A percentile compares a stretch with the other conserved stretches of the same genome.
These are phyloP conservation scores for Penicillium thymicola DNA, from an alignment of 2,329 filamentous ascomycete species.

Conservation along the genomic window DNA sequence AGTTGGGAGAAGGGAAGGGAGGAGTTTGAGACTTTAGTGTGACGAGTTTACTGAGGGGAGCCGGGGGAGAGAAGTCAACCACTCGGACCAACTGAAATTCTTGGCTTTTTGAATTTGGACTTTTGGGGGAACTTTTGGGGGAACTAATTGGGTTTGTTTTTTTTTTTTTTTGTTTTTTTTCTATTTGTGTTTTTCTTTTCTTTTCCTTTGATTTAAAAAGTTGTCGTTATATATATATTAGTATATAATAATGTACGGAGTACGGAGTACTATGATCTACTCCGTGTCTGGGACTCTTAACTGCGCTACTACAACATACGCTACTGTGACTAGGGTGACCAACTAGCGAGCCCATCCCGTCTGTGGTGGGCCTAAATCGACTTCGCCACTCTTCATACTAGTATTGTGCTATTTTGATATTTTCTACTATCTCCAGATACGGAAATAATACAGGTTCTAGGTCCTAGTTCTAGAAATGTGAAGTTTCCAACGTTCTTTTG, in stretches of 20 bases:
- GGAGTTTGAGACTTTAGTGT: constrained; percentile 17
- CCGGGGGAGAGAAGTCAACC: constrained; percentile 8
- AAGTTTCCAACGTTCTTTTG: neutral
- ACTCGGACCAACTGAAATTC: constrained; percentile 10
- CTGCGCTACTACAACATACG: constrained; percentile 5
- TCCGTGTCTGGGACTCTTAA: constrained; percentile 10
- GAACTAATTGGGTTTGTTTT: neutral
- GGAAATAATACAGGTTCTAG: neutral
- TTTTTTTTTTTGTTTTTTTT: neutral
- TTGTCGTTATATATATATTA: constrained; percentile 1
- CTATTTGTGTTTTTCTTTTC: neutral
- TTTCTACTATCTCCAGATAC: too few relatives aligned
- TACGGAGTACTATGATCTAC: neutral
- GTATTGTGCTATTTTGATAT: neutral
- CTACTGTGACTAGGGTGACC: constrained; percentile 18
- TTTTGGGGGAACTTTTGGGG: neutral
- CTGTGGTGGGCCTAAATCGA: neutral
- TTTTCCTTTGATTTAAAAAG: neutral
- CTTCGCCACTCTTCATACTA: constrained; percentile 1
- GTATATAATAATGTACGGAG: neutral
- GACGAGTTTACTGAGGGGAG: constrained; percentile 16
- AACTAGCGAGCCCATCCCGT: constrained; percentile 7
- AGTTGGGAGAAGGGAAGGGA: constrained; percentile 7
- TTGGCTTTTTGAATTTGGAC: neutral
- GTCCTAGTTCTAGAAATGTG: neutral